phyloP scores from a whole-genome alignment of 176 grass and related monocot genomes.

The Thinopyrum elongatum region DNA sequence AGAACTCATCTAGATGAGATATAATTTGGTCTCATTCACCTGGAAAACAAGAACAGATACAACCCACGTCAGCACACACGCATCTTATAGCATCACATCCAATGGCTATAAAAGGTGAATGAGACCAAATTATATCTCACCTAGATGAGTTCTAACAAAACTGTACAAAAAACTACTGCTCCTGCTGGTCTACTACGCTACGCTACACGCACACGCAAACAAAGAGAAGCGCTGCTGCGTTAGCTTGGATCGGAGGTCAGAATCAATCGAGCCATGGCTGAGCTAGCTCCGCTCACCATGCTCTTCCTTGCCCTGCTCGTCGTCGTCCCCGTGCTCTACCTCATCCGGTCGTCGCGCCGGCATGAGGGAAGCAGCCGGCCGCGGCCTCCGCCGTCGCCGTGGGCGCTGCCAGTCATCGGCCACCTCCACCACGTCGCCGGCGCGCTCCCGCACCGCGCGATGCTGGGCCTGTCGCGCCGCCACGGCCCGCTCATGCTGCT shows the following conservation, averaged over 20 bases:
- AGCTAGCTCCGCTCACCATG: background rate
- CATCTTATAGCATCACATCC: too few species aligned
- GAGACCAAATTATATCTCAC: too few species aligned
- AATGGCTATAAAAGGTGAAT: too few species aligned
- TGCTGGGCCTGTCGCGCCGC: background rate
- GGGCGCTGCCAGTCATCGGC: slow-evolving; percentile 6
- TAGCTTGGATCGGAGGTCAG: background rate
- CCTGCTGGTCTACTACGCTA: background rate
- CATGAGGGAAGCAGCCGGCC: background rate
- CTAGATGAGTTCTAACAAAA: too few species aligned
- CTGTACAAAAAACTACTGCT: too few species aligned
- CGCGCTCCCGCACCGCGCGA: background rate
- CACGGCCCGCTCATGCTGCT: slow-evolving; percentile 3
- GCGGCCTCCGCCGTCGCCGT: background rate
- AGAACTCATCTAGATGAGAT: too few species aligned
- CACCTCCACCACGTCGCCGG: background rate
- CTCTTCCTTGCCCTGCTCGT: background rate
- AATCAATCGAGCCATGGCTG: background rate
- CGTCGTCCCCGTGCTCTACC: background rate
- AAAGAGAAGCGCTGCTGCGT: background rate
- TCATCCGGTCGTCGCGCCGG: background rate
- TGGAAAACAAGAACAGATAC: too few species aligned
- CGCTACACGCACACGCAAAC: background rate
- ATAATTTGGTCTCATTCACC: too few species aligned
- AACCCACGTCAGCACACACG: too few species aligned